Evolutionary conservation across 2,329 filamentous ascomycete species (phyloP), one percentile per base, ranked within the genome.

Genomic region (Lachnellula cervina): DNA sequence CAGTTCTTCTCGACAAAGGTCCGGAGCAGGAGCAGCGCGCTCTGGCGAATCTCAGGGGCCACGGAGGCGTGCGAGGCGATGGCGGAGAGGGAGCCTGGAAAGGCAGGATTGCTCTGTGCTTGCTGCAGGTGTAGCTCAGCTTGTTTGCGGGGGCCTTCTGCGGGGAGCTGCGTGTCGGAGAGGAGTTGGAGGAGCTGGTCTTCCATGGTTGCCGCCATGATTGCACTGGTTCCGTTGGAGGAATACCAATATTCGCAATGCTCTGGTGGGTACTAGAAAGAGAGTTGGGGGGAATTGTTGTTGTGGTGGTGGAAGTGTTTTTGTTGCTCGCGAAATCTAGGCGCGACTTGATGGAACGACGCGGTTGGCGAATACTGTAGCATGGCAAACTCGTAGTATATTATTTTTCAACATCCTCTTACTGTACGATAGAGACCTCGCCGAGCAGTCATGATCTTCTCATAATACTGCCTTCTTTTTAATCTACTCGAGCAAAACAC

Each of bases 101-200:
- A 96, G 59, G 84, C 84, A 56, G 82, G 79, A 70, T 83, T 83
- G 47, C 38, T 60, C 32, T 66, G 56, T 14, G 59, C 87, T 86
- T 64, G 62, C 48, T 64, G 56, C 38, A 68, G 64, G 53, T 65
- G 62, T 54, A 65, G 80, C 77, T 99, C 94, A 65, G 94, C 94
- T 71, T 89, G 84, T 71, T 89, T 91, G 72, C 93, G 87, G 55
- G 88, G 86, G 54, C 76, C 84, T 71, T 93, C 86, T 57, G 86
- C 83, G 58, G 88, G 68, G 61, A 86, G 86, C 76, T 96, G 90
- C 49, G 92, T 96, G 74, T 91, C 90, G 68, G 87, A 84, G 62
- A 99, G 86, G 71, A 97, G 82, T 73, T 87, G 86, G 66, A 94
- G 86, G 73, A 99, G 84, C 78, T 96, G 87, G 76, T 95, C 87